Evolutionary conservation across 768 basidiomycete species (phyloP), one percentile per base, ranked within the genome.

Genomic region (Auricularia cornea): DNA sequence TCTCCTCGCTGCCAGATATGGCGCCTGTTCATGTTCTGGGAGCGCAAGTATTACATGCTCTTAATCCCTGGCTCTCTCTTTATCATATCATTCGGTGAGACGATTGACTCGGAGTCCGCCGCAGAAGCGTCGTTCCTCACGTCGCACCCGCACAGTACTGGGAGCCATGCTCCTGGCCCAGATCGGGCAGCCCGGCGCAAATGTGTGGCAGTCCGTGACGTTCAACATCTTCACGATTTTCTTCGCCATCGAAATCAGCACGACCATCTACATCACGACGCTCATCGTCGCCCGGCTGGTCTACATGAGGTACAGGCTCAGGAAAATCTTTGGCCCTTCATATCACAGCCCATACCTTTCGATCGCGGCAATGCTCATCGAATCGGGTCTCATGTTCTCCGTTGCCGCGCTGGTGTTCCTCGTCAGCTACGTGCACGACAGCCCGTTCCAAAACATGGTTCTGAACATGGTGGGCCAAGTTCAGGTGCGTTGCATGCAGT

Each of bases 221-320:
- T 57, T 29, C 54, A 28, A 28, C 28, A 26, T 57, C 28, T 57
- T 57, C 54, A 57, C 54, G 3, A 29, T 26, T 8, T 57, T 6
- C 26, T 57, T 16, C 18, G 57, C 62, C 26, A 48, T 75, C n/a
- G 72, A 73, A 0, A 60, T 76, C 26, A 67, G 66, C 0, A 63
- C 75, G 10, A 78, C 76, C 60, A 67, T 78, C 59, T 41, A 75
- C 33, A 62, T 72, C 23, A 75, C 77, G 1, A 51, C 74, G 20
- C 65, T 74, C 23, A 75, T 79, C 62, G 72, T 69, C 0, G 38
- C 61, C 5, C 74, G 76, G 3, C 59, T 79, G 2, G 57, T 74
- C 10, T n/a, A 32, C 31, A 64, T 69, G n/a, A 70, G 73, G 60
- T 66, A 28, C 69, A 65, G 60, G 69, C 71, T 59, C 28, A 48